Evolutionary conservation across 345 rosid genomes (phyloP).

Genomic region (Syzygium aqueum): DNA sequence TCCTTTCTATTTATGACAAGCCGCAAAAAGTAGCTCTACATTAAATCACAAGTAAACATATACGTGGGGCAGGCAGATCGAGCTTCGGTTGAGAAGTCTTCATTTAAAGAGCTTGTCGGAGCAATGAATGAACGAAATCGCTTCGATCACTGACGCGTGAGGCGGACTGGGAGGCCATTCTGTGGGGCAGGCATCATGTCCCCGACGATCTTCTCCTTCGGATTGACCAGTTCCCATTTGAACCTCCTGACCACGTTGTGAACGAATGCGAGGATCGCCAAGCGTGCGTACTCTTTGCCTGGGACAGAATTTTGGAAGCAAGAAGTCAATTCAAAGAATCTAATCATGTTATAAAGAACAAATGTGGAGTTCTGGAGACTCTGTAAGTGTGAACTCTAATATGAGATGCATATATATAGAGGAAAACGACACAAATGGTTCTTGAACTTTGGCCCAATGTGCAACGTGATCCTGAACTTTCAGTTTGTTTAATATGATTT

Average conservation of each 20-base stretch:
- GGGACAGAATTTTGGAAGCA: slow-evolving; percentile 8
- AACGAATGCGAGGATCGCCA: slow-evolving; percentile 27
- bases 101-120: neutral
- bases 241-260: slow-evolving; percentile 29
- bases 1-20: neutral
- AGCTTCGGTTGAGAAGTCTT: neutral
- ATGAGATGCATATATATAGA: no score
- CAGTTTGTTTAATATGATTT: no score
- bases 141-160: slow-evolving; percentile 1
- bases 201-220: slow-evolving; percentile 16
- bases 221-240: slow-evolving; percentile 19
- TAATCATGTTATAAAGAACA: no score
- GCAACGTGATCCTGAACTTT: no score
- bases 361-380: no score
- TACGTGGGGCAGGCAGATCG: neutral
- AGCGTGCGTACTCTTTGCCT: slow-evolving; percentile 40
- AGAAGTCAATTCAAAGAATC: neutral
- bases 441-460: no score
- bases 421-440: no score
- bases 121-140: neutral
- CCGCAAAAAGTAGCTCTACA: neutral
- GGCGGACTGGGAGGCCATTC: slow-evolving; percentile 33
- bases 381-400: no score
- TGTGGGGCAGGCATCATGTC: slow-evolving; percentile 46
- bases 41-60: neutral